phyloP scores from a whole-genome alignment of 1,284 basidiomycete species.

The Abortiporus biennis region DNA sequence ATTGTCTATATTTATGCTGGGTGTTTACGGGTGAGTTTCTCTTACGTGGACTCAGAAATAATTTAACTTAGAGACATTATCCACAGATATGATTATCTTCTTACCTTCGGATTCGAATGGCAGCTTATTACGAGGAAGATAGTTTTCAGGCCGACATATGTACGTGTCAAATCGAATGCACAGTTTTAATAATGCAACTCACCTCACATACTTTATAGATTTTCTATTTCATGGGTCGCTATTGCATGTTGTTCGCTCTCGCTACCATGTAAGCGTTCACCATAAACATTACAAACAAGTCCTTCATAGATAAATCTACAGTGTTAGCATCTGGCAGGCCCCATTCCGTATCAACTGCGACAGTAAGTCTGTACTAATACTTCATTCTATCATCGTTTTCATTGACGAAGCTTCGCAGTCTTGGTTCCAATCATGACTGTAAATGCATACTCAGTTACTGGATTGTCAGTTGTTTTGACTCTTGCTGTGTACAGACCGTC shows the following conservation, averaged over 20 bases:
- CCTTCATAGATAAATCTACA: no score
- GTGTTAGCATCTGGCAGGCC: not conserved
- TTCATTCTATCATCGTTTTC: not conserved
- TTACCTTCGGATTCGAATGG: slow-evolving; percentile 5
- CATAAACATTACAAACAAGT: no score
- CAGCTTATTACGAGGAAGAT: slow-evolving; percentile 1
- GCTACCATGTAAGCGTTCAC: slow-evolving; percentile 2
- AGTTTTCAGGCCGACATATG: slow-evolving; percentile 4
- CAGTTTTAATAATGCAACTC: not conserved
- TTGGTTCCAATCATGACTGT: not conserved
- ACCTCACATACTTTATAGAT: not conserved
- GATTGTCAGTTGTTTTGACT: no score
- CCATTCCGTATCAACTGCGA: slow-evolving; percentile 1
- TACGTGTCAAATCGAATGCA: no score
- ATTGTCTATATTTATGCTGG: no score
- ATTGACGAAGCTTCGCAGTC: not conserved
- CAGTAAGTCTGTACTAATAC: slow-evolving; percentile 1
- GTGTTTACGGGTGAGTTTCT: no score
- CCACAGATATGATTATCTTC: slow-evolving; percentile 2
- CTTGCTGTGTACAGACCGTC: not conserved
- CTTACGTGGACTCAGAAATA: no score
- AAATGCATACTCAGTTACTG: no score
- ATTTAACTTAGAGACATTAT: no score
- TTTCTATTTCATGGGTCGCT: slow-evolving; percentile 3
- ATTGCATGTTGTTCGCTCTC: slow-evolving; percentile 2